These are phyloP conservation scores for Fusarium annulatum DNA, from an alignment of 2,329 filamentous ascomycete species.

Conservation along the genomic window DNA sequence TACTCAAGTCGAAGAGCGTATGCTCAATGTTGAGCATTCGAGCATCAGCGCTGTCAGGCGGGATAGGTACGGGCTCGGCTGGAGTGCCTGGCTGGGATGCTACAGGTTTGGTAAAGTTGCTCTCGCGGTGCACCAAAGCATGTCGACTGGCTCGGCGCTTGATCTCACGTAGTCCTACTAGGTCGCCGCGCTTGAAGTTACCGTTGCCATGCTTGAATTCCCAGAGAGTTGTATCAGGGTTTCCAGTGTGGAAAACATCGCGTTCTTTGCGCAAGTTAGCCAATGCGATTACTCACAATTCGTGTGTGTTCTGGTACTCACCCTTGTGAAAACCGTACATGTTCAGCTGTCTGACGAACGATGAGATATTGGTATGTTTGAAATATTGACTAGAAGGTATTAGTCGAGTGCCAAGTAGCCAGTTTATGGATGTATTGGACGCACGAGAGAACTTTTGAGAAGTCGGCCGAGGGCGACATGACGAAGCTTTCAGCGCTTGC, in stretches of 20 bases:
- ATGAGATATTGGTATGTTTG: constrained; percentile 99
- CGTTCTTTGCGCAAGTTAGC: constrained; percentile 72
- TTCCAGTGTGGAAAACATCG: constrained; percentile 96
- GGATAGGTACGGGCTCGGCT: constrained; percentile 77
- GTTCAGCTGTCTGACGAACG: constrained; percentile 96
- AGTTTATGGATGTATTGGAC: constrained; percentile 51
- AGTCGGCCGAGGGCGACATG: constrained; percentile 97
- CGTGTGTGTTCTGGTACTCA: constrained; percentile 51
- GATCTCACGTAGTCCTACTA: constrained; percentile 92
- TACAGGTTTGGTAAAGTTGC: constrained; percentile 79
- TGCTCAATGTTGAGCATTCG: constrained; percentile 83
- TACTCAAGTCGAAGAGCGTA: constrained; percentile 81
- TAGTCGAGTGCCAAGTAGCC: constrained; percentile 1
- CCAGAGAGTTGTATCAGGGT: constrained; percentile 93
- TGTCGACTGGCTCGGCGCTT: constrained; percentile 94
- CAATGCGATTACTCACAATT: not conserved
- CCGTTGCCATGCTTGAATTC: constrained; percentile 99
- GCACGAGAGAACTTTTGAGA: constrained; percentile 97
- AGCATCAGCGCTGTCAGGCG: constrained; percentile 80
- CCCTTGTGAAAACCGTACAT: constrained; percentile 99
- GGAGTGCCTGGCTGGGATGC: constrained; percentile 86
- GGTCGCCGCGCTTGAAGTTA: constrained; percentile 94
- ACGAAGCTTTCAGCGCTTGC: constrained; percentile 95
- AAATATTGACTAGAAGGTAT: constrained; percentile 85
- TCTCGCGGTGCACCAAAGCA: constrained; percentile 92